phyloP scores from a whole-genome alignment of 495 filamentous ascomycete genomes.

The Tuber umbilicatum region DNA sequence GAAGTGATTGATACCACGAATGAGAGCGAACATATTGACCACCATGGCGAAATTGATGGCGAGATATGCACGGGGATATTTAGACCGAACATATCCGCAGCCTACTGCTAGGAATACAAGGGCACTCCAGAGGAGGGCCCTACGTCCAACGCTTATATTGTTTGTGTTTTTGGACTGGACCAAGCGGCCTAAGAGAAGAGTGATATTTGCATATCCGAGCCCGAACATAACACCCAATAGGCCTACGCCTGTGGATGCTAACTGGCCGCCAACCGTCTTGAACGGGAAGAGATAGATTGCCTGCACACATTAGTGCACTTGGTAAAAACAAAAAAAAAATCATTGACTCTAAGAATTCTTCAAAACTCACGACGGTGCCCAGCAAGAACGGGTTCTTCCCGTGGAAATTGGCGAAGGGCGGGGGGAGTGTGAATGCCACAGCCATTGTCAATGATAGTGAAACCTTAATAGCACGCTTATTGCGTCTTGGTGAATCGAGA shows the following conservation, averaged over 20 bases:
- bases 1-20: conserved; percentile 36
- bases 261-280: conserved; percentile 39
- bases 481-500: conserved; percentile 22
- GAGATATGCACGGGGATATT: conserved; percentile 34
- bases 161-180: conserved; percentile 19
- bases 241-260: conserved; percentile 32
- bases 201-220: conserved; percentile 36
- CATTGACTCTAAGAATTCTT: not conserved
- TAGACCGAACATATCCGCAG: conserved; percentile 40
- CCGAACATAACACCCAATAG: conserved; percentile 26
- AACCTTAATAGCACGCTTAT: conserved; percentile 34
- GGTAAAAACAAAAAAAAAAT: not conserved
- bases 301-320: conserved; percentile 18
- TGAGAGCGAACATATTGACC: conserved; percentile 42
- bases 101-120: conserved; percentile 23
- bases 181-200: conserved; percentile 28
- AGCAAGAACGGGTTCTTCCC: conserved; percentile 38
- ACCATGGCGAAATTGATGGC: conserved; percentile 36
- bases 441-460: conserved; percentile 35
- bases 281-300: conserved; percentile 41
- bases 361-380: conserved; percentile 37
- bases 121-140: conserved; percentile 30
- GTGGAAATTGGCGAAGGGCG: conserved; percentile 25
- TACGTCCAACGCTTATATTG: conserved; percentile 24
- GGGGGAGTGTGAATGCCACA: conserved; percentile 31